A percentile compares a stretch with the other conserved stretches of the same genome.
Evolutionary conservation across 805 yeast species (phyloP).

Genomic region (Phaffomyces thermotolerans): DNA sequence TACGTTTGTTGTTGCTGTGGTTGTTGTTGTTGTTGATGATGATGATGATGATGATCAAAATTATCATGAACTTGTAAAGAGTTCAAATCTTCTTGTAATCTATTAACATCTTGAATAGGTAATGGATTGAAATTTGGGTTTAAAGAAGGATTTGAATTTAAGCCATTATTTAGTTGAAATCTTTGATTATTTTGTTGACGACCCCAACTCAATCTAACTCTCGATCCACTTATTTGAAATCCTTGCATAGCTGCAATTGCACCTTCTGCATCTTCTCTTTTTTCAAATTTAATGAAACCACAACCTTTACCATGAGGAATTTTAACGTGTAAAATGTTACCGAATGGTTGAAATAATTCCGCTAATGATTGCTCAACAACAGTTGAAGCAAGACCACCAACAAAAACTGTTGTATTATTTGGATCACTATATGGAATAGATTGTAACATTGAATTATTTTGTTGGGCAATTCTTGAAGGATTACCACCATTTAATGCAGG

Average conservation of each 20-base stretch:
- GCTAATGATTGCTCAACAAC: slow-evolving; percentile 55
- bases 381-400: slow-evolving; percentile 66
- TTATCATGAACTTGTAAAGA: slow-evolving; percentile 4
- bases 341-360: slow-evolving; percentile 64
- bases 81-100: slow-evolving; percentile 6
- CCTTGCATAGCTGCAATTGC: slow-evolving; percentile 80
- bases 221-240: slow-evolving; percentile 62
- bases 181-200: slow-evolving; percentile 30
- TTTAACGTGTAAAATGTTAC: slow-evolving; percentile 59
- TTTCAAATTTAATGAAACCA: slow-evolving; percentile 66
- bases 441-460: slow-evolving; percentile 5
- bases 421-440: slow-evolving; percentile 40
- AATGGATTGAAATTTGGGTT: slow-evolving; percentile 2
- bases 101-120: slow-evolving; percentile 4
- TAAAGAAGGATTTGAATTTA: slow-evolving; percentile 3
- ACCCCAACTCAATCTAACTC: slow-evolving; percentile 75
- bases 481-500: neutral
- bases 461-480: neutral
- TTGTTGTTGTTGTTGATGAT: neutral
- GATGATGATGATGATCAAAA: slow-evolving; percentile 9
- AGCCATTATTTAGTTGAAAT: slow-evolving; percentile 14
- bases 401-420: slow-evolving; percentile 67
- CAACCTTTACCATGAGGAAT: slow-evolving; percentile 77
- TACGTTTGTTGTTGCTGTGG: slow-evolving; percentile 2
- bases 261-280: slow-evolving; percentile 65